These are phyloP conservation scores for Suillus cothurnatus DNA, from an alignment of 768 basidiomycete species.

Conservation along the genomic window DNA sequence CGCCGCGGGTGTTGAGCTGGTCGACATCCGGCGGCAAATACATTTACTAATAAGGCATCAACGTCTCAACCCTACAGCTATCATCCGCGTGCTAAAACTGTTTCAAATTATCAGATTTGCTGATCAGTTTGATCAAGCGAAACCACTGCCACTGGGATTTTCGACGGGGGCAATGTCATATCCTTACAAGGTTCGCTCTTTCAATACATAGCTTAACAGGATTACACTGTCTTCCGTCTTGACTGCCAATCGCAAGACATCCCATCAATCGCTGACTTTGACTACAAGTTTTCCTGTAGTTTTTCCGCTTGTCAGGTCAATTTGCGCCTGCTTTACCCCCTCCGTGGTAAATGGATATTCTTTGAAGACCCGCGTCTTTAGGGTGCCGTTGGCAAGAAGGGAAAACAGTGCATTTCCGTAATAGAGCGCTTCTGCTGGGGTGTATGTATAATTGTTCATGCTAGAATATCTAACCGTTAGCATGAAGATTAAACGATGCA, in stretches of 20 bases:
- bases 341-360: constrained; percentile 87
- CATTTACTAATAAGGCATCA: too few relatives aligned
- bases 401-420: constrained; percentile 71
- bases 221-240: not conserved
- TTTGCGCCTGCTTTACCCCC: constrained; percentile 75
- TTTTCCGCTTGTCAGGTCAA: constrained; percentile 73
- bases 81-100: not conserved
- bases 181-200: not conserved
- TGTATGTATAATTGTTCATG: constrained; percentile 69
- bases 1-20: not conserved
- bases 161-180: not conserved
- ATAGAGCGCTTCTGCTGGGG: constrained; percentile 67
- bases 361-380: constrained; percentile 70
- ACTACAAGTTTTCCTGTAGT: constrained; percentile 88
- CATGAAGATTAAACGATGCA: not conserved
- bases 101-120: not conserved
- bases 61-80: too few relatives aligned
- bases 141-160: too few relatives aligned
- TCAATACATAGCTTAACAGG: not conserved
- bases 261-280: constrained; percentile 47
- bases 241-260: not conserved
- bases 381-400: constrained; percentile 54
- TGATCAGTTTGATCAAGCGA: too few relatives aligned
- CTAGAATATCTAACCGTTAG: constrained; percentile 39
- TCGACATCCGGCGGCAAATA: not conserved